phyloP scores from a whole-genome alignment of 495 filamentous ascomycete species.

The Penicillium dipodomyicola region DNA sequence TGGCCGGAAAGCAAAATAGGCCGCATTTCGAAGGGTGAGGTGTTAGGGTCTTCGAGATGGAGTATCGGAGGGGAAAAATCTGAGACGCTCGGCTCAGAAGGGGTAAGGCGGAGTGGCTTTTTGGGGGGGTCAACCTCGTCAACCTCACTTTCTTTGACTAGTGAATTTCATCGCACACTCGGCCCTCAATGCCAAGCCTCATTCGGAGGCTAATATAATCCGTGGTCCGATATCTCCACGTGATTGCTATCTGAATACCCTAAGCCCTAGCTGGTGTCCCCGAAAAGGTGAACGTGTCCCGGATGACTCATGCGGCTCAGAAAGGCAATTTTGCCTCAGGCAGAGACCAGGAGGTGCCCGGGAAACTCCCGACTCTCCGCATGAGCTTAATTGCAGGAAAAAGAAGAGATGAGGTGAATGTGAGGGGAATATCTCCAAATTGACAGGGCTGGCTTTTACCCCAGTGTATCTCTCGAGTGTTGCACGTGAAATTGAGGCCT shows the following conservation, averaged over 20 bases:
- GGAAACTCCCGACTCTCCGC: conserved; percentile 13
- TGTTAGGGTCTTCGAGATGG: conserved; percentile 22
- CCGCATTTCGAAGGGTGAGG: conserved; percentile 62
- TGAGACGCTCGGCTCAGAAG: conserved; percentile 24
- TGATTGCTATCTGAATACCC: conserved; percentile 22
- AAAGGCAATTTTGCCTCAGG: conserved; percentile 14
- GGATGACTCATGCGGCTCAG: conserved; percentile 13
- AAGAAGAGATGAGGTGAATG: conserved; percentile 2
- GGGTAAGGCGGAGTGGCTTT: conserved; percentile 40
- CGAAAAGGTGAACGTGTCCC: not conserved
- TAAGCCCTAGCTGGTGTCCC: conserved; percentile 25
- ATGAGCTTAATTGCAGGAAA: conserved; percentile 11
- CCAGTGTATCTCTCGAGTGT: not conserved
- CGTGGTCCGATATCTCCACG: conserved; percentile 35
- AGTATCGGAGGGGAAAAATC: conserved; percentile 11
- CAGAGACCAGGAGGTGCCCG: not conserved
- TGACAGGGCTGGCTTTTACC: not conserved
- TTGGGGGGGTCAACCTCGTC: conserved; percentile 39
- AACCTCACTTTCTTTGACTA: conserved; percentile 40
- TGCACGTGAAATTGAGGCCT: not conserved
- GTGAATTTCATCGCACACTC: conserved; percentile 53
- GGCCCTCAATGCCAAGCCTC: conserved; percentile 41
- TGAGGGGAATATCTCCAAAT: conserved; percentile 1
- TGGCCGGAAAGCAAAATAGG: conserved; percentile 94
- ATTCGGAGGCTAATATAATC: conserved; percentile 12